Evolutionary conservation across 441 rosid genomes (phyloP).

Genomic region (Erysimum cheiri): DNA sequence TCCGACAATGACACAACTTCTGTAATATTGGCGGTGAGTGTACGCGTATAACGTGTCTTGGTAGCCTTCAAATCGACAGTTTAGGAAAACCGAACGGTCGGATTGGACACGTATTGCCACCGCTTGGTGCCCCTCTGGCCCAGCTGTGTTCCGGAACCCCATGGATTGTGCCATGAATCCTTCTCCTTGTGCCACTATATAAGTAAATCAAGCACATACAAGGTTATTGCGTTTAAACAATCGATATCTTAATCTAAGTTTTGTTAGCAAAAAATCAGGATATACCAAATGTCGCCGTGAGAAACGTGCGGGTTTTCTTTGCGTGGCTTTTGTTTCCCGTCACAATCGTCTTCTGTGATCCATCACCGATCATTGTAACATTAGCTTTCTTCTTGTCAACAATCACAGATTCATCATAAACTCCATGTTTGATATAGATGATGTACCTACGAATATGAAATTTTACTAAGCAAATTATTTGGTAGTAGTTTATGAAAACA

Average conservation of each 20-base stretch:
- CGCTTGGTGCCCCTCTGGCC: slow-evolving; percentile 65
- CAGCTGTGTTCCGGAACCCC: slow-evolving; percentile 85
- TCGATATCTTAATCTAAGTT: too few species aligned
- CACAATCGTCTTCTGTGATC: slow-evolving; percentile 69
- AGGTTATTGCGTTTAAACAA: slow-evolving; percentile 8
- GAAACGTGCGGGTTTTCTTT: slow-evolving; percentile 60
- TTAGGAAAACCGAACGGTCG: slow-evolving; percentile 63
- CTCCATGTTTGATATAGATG: slow-evolving; percentile 68
- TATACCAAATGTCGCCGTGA: slow-evolving; percentile 67
- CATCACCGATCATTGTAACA: slow-evolving; percentile 75
- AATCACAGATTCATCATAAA: slow-evolving; percentile 65
- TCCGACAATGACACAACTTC: slow-evolving; percentile 64
- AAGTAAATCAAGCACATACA: not conserved
- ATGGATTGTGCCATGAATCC: slow-evolving; percentile 70
- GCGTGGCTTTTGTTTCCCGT: slow-evolving; percentile 61
- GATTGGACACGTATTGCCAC: slow-evolving; percentile 72
- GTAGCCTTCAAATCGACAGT: slow-evolving; percentile 72
- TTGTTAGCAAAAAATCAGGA: not conserved
- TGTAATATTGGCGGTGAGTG: slow-evolving; percentile 72
- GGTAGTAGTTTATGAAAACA: not conserved
- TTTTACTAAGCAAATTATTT: not conserved
- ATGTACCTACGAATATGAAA: slow-evolving; percentile 50
- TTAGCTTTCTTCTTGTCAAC: slow-evolving; percentile 62
- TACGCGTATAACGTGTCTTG: slow-evolving; percentile 73
- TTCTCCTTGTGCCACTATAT: slow-evolving; percentile 57